phyloP scores from a whole-genome alignment of 345 rosid species.

The Leavenworthia alabamica region DNA sequence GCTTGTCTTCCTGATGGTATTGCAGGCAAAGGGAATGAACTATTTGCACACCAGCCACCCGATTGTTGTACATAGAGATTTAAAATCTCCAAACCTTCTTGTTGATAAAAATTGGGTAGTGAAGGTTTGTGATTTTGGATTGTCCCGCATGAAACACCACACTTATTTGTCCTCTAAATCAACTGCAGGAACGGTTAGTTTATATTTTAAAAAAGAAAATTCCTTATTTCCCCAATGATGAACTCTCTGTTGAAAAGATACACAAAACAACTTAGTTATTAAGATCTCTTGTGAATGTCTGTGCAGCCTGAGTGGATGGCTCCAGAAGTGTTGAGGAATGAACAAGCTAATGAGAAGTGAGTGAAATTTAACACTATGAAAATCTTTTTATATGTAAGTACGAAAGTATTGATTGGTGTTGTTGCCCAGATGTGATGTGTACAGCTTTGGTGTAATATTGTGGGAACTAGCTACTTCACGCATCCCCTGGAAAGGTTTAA shows the following conservation, averaged over 20 bases:
- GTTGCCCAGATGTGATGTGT: constrained; percentile 81
- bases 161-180: constrained; percentile 93
- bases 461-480: constrained; percentile 82
- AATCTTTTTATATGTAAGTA: background rate
- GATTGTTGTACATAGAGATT: constrained; percentile 89
- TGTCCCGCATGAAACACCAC: constrained; percentile 86
- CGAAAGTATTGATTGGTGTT: constrained; percentile 11
- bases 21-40: constrained; percentile 95
- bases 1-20: constrained; percentile 11
- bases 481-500: constrained; percentile 91
- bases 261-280: background rate
- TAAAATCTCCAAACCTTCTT: constrained; percentile 94
- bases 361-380: constrained; percentile 26
- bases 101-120: constrained; percentile 96
- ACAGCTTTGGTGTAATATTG: constrained; percentile 94
- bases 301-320: constrained; percentile 99
- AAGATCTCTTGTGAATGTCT: constrained; percentile 1
- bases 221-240: background rate
- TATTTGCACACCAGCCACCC: constrained; percentile 95
- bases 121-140: constrained; percentile 98
- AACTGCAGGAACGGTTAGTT: constrained; percentile 87
- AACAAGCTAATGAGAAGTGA: constrained; percentile 94
- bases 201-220: background rate
- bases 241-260: constrained; percentile 4
- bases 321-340: constrained; percentile 95